These are phyloP conservation scores for Claviceps pazoutovae DNA, from an alignment of 2,329 filamentous ascomycete species.

Conservation along the genomic window DNA sequence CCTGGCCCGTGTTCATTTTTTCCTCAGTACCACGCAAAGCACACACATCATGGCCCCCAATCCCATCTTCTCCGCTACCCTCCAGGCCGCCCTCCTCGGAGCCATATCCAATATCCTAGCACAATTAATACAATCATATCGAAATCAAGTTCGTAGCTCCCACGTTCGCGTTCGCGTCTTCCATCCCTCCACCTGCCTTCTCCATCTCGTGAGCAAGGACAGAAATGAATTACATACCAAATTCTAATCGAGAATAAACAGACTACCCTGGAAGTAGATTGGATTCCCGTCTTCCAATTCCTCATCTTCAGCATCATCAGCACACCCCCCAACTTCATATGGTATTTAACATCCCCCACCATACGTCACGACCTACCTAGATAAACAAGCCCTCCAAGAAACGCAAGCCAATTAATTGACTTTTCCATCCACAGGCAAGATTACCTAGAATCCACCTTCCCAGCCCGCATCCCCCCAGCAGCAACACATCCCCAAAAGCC, in stretches of 20 bases:
- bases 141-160: conserved; percentile 36
- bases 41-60: conserved; percentile 17
- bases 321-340: conserved; percentile 72
- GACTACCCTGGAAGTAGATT: conserved; percentile 34
- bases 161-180: neutral
- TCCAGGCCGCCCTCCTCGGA: conserved; percentile 52
- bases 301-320: conserved; percentile 57
- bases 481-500: conserved; percentile 14
- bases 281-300: conserved; percentile 61
- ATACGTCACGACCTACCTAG: too few species aligned
- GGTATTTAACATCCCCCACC: conserved; percentile 31
- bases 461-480: conserved; percentile 34
- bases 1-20: too few species aligned
- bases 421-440: conserved; percentile 45
- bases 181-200: neutral
- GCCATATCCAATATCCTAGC: conserved; percentile 60
- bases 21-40: neutral
- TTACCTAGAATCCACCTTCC: conserved; percentile 61
- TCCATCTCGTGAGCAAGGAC: neutral
- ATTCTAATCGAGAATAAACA: neutral
- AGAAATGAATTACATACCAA: neutral
- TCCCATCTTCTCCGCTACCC: conserved; percentile 43
- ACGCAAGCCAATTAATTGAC: neutral
- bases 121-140: conserved; percentile 53
- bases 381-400: too few species aligned